Evolutionary conservation across 2,329 filamentous ascomycete species (phyloP).

Genomic region (Exophiala calicioides): DNA sequence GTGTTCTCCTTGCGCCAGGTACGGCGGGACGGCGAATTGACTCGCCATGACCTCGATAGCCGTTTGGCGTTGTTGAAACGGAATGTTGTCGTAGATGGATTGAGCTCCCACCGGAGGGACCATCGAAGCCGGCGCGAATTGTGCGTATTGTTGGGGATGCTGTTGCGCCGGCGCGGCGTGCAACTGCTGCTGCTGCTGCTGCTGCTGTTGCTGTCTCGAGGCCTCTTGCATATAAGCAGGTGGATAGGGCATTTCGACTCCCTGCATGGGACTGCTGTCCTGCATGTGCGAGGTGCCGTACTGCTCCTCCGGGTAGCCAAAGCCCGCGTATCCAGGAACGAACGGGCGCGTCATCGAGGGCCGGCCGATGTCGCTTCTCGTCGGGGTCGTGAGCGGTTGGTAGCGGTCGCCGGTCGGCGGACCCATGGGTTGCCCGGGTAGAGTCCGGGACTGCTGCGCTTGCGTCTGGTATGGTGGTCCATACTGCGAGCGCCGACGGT

Average conservation of each 20-base stretch:
- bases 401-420: conserved; percentile 50
- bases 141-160: conserved; percentile 55
- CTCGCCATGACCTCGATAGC: conserved; percentile 73
- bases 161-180: conserved; percentile 48
- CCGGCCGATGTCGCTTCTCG: conserved; percentile 39
- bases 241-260: conserved; percentile 63
- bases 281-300: conserved; percentile 57
- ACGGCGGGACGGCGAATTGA: conserved; percentile 70
- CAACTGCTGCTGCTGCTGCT: too few relatives aligned
- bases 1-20: conserved; percentile 68
- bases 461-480: conserved; percentile 65
- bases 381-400: conserved; percentile 42
- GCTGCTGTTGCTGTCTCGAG: conserved; percentile 35
- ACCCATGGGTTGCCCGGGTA: conserved; percentile 39
- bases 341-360: conserved; percentile 40
- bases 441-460: conserved; percentile 26
- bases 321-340: conserved; percentile 47
- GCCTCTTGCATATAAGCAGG: conserved; percentile 62
- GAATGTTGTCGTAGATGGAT: conserved; percentile 71
- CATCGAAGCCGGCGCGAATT: conserved; percentile 66
- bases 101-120: conserved; percentile 61
- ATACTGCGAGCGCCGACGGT: conserved; percentile 72
- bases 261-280: conserved; percentile 48
- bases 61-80: conserved; percentile 72
- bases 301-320: conserved; percentile 58